Base-by-base conservation (phyloP, 768 basidiomycete genomes). In the Mycena amicta region DNA sequence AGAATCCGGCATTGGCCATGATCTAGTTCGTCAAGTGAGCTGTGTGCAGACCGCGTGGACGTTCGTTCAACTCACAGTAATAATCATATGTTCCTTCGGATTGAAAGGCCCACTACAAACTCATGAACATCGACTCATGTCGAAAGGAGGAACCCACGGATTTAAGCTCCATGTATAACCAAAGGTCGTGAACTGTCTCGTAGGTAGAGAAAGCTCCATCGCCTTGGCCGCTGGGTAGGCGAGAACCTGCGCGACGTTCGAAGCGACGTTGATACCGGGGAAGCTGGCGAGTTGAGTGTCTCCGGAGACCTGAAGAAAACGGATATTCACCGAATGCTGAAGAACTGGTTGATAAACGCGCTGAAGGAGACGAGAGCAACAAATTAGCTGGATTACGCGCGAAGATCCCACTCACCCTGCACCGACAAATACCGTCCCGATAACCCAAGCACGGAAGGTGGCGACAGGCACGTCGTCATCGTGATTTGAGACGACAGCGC, bases 61-160 rank as follows among this genome's bases (percentile, higher is more conserved):
- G 18, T 12, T 11, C n/a, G 16, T 23, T 13, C 12, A 23, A 23
- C 27, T 28, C 23, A 59, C 61, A 49, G 81, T 80, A 67, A 80
- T 85, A 60, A 78, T 74, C 59, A 83, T 76, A 64, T 88, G 86
- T 60, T 88, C 86, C 73, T 88, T 88, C 71, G 85, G 78, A 61
- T 78, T 85, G 70, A 88, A 88, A 1, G 78, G 82, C 1, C 86
- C 86, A 0, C 77, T 76, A 58, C 15, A 15, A 26, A 16, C 12
- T 29, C 2, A 45, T 37, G 13, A 13, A 45, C 22, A 6, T 15
- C 13, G 43, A 45, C 12, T 37, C 33, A 45, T 15, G 12, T 45
- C 43, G 39, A 68, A 62, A 26, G 60, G 52, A 13, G 72, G 71
- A 12, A 52, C 56, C 4, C 31, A 59, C 61, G 77, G 77, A 61